Percentiles rank a stretch among this genome's conserved stretches.
Conservation (phyloP, 177 flowering plant genomes). For the Telopea speciosissima region DNA sequence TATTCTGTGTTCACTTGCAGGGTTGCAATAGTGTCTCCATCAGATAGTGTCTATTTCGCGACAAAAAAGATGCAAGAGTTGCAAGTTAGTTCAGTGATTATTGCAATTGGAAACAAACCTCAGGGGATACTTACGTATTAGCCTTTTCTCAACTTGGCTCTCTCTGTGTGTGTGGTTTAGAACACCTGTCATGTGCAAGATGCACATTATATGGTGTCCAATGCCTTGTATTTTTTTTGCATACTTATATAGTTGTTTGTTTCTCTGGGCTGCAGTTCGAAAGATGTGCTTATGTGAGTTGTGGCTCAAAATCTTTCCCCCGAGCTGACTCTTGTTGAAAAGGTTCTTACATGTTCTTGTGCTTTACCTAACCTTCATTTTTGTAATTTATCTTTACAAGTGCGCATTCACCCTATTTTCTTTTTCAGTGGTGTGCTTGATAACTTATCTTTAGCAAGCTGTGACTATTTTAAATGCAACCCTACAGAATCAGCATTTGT, state of each 20-base stretch:
- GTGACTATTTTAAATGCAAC: too few relatives aligned
- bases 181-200: neutral
- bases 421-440: too few relatives aligned
- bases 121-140: constrained; percentile 92
- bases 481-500: too few relatives aligned
- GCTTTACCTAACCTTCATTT: neutral
- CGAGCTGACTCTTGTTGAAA: constrained; percentile 85
- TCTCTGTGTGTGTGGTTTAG: neutral
- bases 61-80: constrained; percentile 82
- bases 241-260: constrained; percentile 13
- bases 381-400: too few relatives aligned
- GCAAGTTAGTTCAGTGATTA: constrained; percentile 68
- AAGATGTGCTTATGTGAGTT: constrained; percentile 91
- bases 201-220: neutral
- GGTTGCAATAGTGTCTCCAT: constrained; percentile 73
- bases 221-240: constrained; percentile 3
- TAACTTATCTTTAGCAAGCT: too few relatives aligned
- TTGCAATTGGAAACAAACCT: constrained; percentile 62
- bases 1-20: constrained; percentile 30
- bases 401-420: too few relatives aligned
- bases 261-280: constrained; percentile 53
- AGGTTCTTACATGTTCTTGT: constrained; percentile 40
- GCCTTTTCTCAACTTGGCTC: constrained; percentile 4
- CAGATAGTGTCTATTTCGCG: constrained; percentile 88
- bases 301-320: constrained; percentile 96